Conservation (phyloP, 129 eudicot genomes). For the Rutidosis leptorrhynchoides region DNA sequence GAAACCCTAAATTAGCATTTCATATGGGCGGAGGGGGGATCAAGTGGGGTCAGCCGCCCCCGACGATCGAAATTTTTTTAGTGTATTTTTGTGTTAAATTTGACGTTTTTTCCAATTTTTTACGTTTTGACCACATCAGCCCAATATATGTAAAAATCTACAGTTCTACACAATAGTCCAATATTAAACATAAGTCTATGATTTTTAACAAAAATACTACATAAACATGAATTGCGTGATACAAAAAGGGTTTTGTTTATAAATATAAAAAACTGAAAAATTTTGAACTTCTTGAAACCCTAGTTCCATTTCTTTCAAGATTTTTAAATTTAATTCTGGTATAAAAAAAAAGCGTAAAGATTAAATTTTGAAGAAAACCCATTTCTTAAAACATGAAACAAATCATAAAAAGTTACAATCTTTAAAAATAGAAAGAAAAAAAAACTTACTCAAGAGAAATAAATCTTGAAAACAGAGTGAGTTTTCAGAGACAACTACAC, state of each 20-base stretch:
- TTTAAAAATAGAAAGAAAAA: background rate
- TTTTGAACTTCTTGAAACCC: constrained; percentile 8
- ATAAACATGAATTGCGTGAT: background rate
- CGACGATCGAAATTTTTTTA: no score
- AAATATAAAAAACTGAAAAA: background rate
- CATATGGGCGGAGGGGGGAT: no score
- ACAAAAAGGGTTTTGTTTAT: background rate
- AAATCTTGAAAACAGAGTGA: constrained; percentile 28
- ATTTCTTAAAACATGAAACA: constrained; percentile 13
- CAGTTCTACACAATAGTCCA: no score
- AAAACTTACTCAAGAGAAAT: constrained; percentile 27
- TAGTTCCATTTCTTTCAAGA: constrained; percentile 9
- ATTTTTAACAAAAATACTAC: background rate
- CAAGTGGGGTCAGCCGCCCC: no score
- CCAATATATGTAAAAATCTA: background rate
- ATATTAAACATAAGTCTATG: background rate
- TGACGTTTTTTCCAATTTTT: no score
- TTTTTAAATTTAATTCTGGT: background rate
- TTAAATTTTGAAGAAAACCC: constrained; percentile 23
- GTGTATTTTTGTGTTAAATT: no score
- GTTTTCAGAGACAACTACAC: constrained; percentile 12
- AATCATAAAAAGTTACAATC: constrained; percentile 10
- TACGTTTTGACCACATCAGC: no score
- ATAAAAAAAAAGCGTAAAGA: background rate
- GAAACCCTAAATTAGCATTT: background rate